Percentiles rank a stretch among this genome's conserved stretches.
Evolutionary conservation across 352 stramenopile genomes (phyloP).

Genomic region (Phytophthora pinifolia): DNA sequence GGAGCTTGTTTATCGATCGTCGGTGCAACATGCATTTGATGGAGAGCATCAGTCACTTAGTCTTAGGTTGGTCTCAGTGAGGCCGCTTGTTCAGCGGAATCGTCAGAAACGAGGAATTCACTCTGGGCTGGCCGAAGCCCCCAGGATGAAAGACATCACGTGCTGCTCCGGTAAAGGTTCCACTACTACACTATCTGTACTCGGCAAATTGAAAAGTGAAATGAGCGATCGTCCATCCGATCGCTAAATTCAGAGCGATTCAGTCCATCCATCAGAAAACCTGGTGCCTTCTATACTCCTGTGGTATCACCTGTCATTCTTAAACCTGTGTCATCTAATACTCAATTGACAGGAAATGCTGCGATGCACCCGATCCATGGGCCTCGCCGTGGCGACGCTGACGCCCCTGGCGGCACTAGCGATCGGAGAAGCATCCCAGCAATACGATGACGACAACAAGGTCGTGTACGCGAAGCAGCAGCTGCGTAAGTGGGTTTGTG

Average conservation of each 20-base stretch:
- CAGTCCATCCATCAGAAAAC: slow-evolving; percentile 20
- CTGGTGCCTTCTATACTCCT: slow-evolving; percentile 1
- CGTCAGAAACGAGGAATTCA: slow-evolving; percentile 92
- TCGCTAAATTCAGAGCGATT: slow-evolving; percentile 5
- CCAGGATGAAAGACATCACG: slow-evolving; percentile 84
- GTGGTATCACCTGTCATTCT: slow-evolving; percentile 5
- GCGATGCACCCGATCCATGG: slow-evolving; percentile 13
- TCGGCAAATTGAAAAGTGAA: slow-evolving; percentile 20
- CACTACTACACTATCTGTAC: neutral
- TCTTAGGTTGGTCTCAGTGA: slow-evolving; percentile 87
- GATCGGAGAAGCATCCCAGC: slow-evolving; percentile 42
- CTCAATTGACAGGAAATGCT: slow-evolving; percentile 18
- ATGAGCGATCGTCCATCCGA: neutral
- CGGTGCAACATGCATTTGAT: slow-evolving; percentile 3
- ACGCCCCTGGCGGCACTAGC: slow-evolving; percentile 26
- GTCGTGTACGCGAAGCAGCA: slow-evolving; percentile 40
- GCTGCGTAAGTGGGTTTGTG: slow-evolving; percentile 27
- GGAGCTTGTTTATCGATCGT: neutral
- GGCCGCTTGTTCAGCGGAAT: slow-evolving; percentile 83
- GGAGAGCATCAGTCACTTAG: slow-evolving; percentile 76
- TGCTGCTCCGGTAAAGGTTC: slow-evolving; percentile 24
- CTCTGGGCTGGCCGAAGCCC: slow-evolving; percentile 46
- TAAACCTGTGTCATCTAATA: slow-evolving; percentile 7
- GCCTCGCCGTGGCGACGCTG: slow-evolving; percentile 24
- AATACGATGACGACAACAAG: slow-evolving; percentile 41